Evolutionary conservation across 2,329 filamentous ascomycete genomes (phyloP), one percentile per base, ranked within the genome.

Genomic region (Monosporascus sp.): DNA sequence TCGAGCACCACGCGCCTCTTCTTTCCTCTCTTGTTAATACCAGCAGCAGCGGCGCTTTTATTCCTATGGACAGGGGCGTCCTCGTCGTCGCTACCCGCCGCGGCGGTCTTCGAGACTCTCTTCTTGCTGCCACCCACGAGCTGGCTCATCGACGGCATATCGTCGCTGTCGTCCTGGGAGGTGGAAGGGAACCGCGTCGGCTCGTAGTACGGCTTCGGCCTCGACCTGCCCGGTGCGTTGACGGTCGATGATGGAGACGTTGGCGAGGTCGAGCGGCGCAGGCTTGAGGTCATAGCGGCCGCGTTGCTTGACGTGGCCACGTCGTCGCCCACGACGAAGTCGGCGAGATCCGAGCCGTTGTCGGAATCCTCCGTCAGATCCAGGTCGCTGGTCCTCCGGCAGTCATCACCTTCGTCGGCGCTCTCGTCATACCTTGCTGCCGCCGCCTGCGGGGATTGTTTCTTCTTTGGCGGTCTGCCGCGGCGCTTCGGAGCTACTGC

Each of bases 281-380:
- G 51, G 31, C 52, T 57, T 27, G 64, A 52, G 37, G 64, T 68
- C 6, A 65, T 64, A 3, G 64, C 65, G 3, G 60, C 56, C 20
- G 54, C 50, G 48, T 60, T 59, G 49, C 62, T 67, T 1, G 67
- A 68, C 7, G 65, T 67, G 2, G 59, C 63, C 20, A 62, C 55
- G 54, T 67, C 60, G 50, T 68, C 65, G 27, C 60, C 66, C 7
- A 68, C 67, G 20, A 69, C 58, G 52, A 69, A 69, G n/a, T 45
- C 65, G 16, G 55, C 65, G 3, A 69, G 62, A 50, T 69, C 67
- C 3, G 60, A 62, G 19, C 67, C 67, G 49, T 58, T 57, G 48
- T 69, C 67, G 3, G 64, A 70, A 43, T 71, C 69, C 37, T 70
- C 65, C 45, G 68, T 68, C 14, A 69, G 52, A 43, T 71, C 70